Conservation (phyloP, 192 early-diverging fungal genomes). For the Radiomyces spectabilis region DNA sequence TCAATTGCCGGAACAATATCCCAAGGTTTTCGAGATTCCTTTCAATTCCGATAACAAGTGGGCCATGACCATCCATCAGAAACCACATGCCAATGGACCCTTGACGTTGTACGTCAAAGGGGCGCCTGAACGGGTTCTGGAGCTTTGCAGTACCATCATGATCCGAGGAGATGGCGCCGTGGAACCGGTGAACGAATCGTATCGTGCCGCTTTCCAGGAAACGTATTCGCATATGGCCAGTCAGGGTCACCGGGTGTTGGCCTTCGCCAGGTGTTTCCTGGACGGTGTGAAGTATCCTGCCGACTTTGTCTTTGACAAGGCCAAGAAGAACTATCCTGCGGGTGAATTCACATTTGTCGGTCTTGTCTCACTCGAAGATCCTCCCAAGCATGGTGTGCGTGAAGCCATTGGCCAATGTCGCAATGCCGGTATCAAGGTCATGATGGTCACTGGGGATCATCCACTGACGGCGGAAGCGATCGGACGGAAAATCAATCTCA, state of each 20-base stretch:
- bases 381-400: constrained; percentile 69
- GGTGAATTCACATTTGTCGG: constrained; percentile 60
- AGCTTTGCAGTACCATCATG: constrained; percentile 32
- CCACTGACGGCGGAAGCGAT: constrained; percentile 72
- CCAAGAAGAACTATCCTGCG: constrained; percentile 20
- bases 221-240: constrained; percentile 32
- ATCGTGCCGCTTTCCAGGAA: constrained; percentile 35
- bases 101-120: constrained; percentile 73
- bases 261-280: constrained; percentile 28
- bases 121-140: constrained; percentile 63
- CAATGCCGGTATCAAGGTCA: constrained; percentile 62
- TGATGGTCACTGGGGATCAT: constrained; percentile 86
- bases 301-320: constrained; percentile 13
- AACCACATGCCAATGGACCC: constrained; percentile 16
- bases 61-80: constrained; percentile 46
- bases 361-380: constrained; percentile 74
- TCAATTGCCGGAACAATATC: constrained; percentile 52
- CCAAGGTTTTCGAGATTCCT: constrained; percentile 68
- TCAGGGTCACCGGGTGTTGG: constrained; percentile 50
- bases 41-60: constrained; percentile 71
- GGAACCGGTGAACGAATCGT: not conserved
- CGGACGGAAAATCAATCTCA: constrained; percentile 77
- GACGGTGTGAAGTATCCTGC: constrained; percentile 11
- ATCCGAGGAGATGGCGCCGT: constrained; percentile 27
- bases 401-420: constrained; percentile 51